Percentiles rank a stretch among this genome's conserved stretches.
phyloP scores from a whole-genome alignment of 2,329 filamentous ascomycete species.

The Aureobasidium namibiae region DNA sequence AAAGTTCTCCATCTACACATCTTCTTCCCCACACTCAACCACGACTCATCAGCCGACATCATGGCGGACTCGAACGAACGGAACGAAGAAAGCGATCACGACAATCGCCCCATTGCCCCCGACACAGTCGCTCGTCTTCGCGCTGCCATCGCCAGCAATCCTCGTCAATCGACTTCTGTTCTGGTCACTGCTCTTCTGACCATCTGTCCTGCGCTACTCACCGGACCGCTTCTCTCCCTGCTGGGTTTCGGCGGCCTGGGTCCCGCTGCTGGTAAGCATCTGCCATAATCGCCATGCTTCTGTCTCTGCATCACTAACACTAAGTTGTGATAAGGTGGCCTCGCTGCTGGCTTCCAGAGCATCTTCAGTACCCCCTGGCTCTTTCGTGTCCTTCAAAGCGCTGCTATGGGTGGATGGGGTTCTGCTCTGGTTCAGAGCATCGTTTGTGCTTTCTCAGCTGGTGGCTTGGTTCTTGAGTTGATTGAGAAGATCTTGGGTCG shows the following conservation, averaged over 20 bases:
- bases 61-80: background rate
- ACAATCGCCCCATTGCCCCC: background rate
- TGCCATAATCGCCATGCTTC: background rate
- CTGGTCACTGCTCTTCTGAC: background rate
- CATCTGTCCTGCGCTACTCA: background rate
- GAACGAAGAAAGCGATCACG: background rate
- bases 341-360: slow-evolving; percentile 19
- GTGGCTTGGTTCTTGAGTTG: background rate
- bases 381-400: slow-evolving; percentile 23
- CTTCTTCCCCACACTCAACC: background rate
- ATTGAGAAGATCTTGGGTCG: background rate
- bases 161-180: background rate
- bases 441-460: background rate
- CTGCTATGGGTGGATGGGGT: slow-evolving; percentile 27
- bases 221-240: background rate
- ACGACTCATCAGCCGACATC: background rate
- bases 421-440: background rate
- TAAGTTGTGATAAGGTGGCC: background rate
- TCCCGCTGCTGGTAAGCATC: background rate
- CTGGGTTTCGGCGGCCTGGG: background rate
- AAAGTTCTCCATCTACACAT: background rate
- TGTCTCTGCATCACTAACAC: too few relatives aligned
- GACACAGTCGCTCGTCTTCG: background rate
- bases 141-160: background rate
- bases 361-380: slow-evolving; percentile 18